Base-by-base conservation (phyloP, 2,329 filamentous ascomycete genomes). In the Trichoderma guizhouense region DNA sequence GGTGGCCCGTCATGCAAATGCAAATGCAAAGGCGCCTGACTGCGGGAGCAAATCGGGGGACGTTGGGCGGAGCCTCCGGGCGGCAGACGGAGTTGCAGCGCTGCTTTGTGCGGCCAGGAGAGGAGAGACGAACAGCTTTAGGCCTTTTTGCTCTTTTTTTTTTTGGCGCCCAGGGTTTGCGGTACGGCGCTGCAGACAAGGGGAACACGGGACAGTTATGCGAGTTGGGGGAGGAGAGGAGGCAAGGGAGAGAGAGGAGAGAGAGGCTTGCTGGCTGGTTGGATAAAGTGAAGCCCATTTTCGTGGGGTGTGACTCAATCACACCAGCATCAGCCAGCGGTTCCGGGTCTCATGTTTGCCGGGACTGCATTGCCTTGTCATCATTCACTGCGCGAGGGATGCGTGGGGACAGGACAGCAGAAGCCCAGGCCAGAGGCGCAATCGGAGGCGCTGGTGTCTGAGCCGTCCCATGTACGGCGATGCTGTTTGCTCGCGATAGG, bases 21-120 rank as follows among this genome's bases (percentile, higher is more conserved):
- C 71, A 70, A 30, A 60, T 60, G 57, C 71, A 70, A 60, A 65
- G 71, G 60, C 66, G 66, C 71, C 71, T 70, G 66, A 72, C 15
- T 39, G 66, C 65, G 71, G 71, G 71, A 72, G 66, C 71, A 39
- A 72, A 72, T 72, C 65, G 71, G 71, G 65, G 65, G 57, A 15
- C 39, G 12, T 15, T n/a, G 66, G 55, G 66, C 66, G 55, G 66
- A 69, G 66, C 55, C 26, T 61, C 57, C 66, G 66, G 53, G 57
- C 66, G 65, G 55, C 65, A 47, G 53, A 68, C 34, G 36, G 53
- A 68, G 55, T 51, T n/a, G n/a, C n/a, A n/a, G n/a, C n/a, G 55
- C 65, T 69, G 55, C 8, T 47, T 26, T 69, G 30, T 32, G 43
- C 36, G 66, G 66, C 32, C 39, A 51, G 43, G n/a, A 61, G 55